Base-by-base conservation (phyloP, 768 basidiomycete species). In the Naganishia onofrii region DNA sequence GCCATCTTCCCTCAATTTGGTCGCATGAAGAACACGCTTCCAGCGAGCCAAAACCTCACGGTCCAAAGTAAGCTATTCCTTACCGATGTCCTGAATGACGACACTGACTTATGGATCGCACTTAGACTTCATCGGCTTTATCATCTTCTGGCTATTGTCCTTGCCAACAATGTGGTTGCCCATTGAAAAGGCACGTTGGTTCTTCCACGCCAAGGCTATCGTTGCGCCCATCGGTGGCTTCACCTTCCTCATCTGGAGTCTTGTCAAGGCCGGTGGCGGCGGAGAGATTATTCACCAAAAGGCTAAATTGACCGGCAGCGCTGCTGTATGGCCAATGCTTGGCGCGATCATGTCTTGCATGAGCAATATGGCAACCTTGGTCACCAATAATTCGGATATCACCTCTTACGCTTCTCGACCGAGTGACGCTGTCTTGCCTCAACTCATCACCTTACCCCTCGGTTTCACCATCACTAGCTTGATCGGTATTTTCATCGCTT, bases 91-190 rank as follows among this genome's bases (percentile, higher is more conserved):
- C n/a, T 23, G 3, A 17, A 21, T n/a, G 23, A 21, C n/a, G 38
- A 17, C 46, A 44, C 15, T 19, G n/a, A 31, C 19, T 5, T 21
- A 88, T 88, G n/a, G n/a, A n/a, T n/a, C 85, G 85, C 66, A 87
- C 90, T 48, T 42, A 36, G 66, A 55, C 7, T 55, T 51, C 28
- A 44, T 68, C 17, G 87, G 87, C 73, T 93, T 93, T 86, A 88
- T 93, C 84, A 83, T 93, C 69, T 93, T 92, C 84, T 92, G 90
- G 88, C 81, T 91, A 31, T 84, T 90, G 46, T 89, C 87, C 36
- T 85, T 92, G 34, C 90, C 89, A 10, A 87, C 88, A 21, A 88
- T 91, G 74, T 91, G 88, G 88, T 88, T 90, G 73, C 90, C 89
- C 13, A 87, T 91, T 57, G 90, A 92, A 82, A 85, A 88, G 76